Conservation (phyloP, 2,329 filamentous ascomycete genomes). For the Alternaria novae-zelandiae region DNA sequence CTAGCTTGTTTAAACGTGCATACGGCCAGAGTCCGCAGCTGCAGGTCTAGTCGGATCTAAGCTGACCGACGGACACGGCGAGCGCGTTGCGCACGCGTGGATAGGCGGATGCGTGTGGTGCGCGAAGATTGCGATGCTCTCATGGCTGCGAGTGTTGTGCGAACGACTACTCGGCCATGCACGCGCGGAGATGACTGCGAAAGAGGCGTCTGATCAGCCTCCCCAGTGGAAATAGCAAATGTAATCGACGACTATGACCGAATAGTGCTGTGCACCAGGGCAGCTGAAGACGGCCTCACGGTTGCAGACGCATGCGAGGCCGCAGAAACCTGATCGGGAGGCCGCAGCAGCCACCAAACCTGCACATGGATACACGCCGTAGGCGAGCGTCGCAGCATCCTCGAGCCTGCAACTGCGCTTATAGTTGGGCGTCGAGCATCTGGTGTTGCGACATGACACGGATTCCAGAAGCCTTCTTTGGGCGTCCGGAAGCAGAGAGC, state of each 20-base stretch:
- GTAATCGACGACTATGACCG: slow-evolving; percentile 22
- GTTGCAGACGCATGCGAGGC: slow-evolving; percentile 29
- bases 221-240: slow-evolving; percentile 36
- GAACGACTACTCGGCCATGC: slow-evolving; percentile 27
- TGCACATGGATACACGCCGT: slow-evolving; percentile 20
- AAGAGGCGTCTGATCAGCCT: slow-evolving; percentile 38
- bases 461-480: slow-evolving; percentile 45
- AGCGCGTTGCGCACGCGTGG: slow-evolving; percentile 41
- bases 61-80: slow-evolving; percentile 45
- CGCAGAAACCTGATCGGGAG: slow-evolving; percentile 25
- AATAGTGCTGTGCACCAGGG: slow-evolving; percentile 23
- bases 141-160: slow-evolving; percentile 30
- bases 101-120: slow-evolving; percentile 36
- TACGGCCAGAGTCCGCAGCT: slow-evolving; percentile 44
- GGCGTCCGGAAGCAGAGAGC: slow-evolving; percentile 35
- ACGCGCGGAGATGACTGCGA: slow-evolving; percentile 43
- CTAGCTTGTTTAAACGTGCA: slow-evolving; percentile 47
- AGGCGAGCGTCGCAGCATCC: slow-evolving; percentile 19
- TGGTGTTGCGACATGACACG: slow-evolving; percentile 33
- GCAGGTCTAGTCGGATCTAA: slow-evolving; percentile 47
- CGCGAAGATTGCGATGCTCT: slow-evolving; percentile 44
- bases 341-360: slow-evolving; percentile 20
- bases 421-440: slow-evolving; percentile 32
- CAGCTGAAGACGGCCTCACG: slow-evolving; percentile 41
- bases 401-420: slow-evolving; percentile 25